Percentiles rank a stretch among this genome's conserved stretches.
Evolutionary conservation across 306 rosid genomes (phyloP).

Genomic region (Pyrus pyrifolia): DNA sequence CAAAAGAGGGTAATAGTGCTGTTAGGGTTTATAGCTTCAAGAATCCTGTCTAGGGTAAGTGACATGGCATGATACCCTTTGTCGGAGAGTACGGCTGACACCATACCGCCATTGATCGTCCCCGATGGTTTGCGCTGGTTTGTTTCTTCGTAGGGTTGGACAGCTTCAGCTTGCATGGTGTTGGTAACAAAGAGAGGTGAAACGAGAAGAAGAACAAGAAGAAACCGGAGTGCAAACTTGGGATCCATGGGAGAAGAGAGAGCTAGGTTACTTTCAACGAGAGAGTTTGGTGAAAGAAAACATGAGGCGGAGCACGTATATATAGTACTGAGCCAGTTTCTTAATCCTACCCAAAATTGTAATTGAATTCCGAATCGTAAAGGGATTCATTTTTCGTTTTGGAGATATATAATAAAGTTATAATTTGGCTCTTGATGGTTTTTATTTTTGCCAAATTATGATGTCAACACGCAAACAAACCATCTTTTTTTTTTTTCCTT

Average conservation of each 20-base stretch:
- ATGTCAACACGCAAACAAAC: background rate
- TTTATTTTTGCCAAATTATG: background rate
- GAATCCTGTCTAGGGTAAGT: background rate
- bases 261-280: background rate
- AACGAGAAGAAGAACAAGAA: background rate
- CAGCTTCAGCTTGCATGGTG: background rate
- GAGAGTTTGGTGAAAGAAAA: background rate
- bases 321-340: background rate
- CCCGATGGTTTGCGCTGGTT: background rate
- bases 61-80: conserved; percentile 2
- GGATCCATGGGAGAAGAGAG: background rate
- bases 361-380: background rate
- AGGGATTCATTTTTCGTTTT: background rate
- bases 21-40: background rate
- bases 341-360: background rate
- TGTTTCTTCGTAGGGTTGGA: background rate
- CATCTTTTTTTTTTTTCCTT: too few relatives aligned
- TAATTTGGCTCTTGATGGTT: background rate
- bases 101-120: background rate
- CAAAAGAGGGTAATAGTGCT: background rate
- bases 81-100: background rate
- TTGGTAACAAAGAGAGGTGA: background rate
- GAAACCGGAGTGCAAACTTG: background rate
- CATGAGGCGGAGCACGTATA: background rate
- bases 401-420: background rate